Conservation (phyloP, 2,329 filamentous ascomycete species). For the Calonectria henricotiae region DNA sequence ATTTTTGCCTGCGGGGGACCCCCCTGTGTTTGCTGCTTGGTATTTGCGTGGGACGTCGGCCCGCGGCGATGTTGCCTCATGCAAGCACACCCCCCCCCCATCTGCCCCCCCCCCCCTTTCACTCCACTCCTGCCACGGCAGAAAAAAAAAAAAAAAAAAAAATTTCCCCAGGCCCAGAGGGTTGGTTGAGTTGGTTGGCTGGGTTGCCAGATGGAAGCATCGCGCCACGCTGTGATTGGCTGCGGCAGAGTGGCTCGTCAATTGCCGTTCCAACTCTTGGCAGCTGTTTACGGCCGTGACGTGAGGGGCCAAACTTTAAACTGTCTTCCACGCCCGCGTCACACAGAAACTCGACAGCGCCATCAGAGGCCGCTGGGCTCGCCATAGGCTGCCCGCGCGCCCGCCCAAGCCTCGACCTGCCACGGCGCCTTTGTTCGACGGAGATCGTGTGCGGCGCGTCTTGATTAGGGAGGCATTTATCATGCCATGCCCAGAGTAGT, state of each 20-base stretch:
- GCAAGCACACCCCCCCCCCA: not conserved
- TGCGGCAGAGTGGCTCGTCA: conserved; percentile 17
- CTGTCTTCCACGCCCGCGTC: no score
- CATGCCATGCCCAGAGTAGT: conserved; percentile 2
- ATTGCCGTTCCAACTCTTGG: conserved; percentile 16
- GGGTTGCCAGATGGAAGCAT: not conserved
- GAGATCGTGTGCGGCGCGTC: conserved; percentile 7
- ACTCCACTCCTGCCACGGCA: no score
- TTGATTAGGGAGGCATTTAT: conserved; percentile 13
- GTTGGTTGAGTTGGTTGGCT: not conserved
- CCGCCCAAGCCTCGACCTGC: no score
- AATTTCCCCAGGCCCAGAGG: no score
- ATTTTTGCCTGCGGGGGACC: conserved; percentile 7
- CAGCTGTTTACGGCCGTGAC: not conserved
- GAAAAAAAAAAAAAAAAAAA: no score
- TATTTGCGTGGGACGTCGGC: conserved; percentile 9
- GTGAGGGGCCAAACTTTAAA: conserved; percentile 7
- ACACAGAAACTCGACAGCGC: no score
- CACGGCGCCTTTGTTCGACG: no score
- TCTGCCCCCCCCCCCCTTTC: not conserved
- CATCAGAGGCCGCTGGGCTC: no score
- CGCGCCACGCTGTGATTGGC: not conserved
- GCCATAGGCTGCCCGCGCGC: no score
- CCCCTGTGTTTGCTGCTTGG: not conserved
- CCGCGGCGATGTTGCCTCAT: conserved; percentile 15